Percentiles rank a stretch among this genome's conserved stretches.
These are phyloP conservation scores for Nepenthes alata DNA, from an alignment of 179 eudicot genomes.

Conservation along the genomic window DNA sequence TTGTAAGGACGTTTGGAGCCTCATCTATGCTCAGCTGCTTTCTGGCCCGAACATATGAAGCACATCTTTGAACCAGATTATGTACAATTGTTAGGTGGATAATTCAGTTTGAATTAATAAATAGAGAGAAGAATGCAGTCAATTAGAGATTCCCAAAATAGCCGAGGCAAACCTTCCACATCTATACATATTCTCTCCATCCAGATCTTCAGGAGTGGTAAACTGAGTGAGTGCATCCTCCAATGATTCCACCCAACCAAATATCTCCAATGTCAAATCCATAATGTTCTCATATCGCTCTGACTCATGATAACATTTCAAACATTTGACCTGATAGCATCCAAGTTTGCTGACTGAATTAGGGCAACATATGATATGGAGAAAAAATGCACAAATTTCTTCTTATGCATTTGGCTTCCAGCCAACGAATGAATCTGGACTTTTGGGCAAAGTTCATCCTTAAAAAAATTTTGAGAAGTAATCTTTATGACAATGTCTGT, in stretches of 20 bases:
- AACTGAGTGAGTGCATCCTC: constrained; percentile 93
- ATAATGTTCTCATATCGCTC: constrained; percentile 76
- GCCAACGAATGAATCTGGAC: no score
- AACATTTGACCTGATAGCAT: constrained; percentile 58
- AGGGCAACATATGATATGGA: no score
- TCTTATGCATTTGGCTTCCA: no score
- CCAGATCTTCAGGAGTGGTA: constrained; percentile 81
- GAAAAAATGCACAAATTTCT: no score
- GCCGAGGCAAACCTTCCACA: constrained; percentile 65
- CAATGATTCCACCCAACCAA: constrained; percentile 83
- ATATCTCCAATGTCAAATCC: constrained; percentile 91
- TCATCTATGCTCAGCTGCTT: constrained; percentile 87
- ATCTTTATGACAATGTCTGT: no score
- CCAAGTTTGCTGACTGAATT: neutral
- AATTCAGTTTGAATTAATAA: neutral
- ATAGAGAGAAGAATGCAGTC: neutral
- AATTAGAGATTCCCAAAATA: neutral
- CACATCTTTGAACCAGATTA: constrained; percentile 39
- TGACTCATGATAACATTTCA: constrained; percentile 73
- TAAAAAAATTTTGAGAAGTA: no score
- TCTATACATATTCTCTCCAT: constrained; percentile 93
- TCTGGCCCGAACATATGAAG: constrained; percentile 73
- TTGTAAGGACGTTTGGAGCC: constrained; percentile 88
- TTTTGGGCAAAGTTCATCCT: no score
- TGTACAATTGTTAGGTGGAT: constrained; percentile 5